Percentiles rank a stretch among this genome's conserved stretches.
These are phyloP conservation scores for Termitomyces sp. DNA, from an alignment of 768 basidiomycete genomes.

Conservation along the genomic window DNA sequence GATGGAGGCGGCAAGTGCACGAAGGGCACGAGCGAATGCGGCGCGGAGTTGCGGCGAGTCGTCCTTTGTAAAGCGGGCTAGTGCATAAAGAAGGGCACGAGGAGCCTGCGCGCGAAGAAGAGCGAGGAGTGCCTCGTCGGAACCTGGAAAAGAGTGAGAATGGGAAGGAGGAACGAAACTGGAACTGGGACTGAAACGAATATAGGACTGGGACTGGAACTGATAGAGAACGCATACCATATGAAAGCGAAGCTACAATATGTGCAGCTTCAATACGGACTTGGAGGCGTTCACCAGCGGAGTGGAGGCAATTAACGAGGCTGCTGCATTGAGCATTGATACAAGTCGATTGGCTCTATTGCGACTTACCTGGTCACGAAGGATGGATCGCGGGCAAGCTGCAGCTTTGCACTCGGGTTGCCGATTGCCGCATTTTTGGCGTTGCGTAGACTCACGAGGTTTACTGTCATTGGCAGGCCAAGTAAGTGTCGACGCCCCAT, in stretches of 20 bases:
- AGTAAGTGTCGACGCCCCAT: no score
- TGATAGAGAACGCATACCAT: conserved; percentile 33
- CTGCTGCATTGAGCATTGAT: conserved; percentile 24
- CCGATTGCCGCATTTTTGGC: conserved; percentile 77
- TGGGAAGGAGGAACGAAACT: no score
- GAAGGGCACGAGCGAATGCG: conserved; percentile 60
- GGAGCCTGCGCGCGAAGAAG: conserved; percentile 54
- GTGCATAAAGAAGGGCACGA: conserved; percentile 55
- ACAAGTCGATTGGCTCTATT: conserved; percentile 19
- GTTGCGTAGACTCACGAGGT: conserved; percentile 45
- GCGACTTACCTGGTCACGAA: conserved; percentile 55
- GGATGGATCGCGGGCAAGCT: conserved; percentile 47
- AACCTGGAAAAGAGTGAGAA: conserved; percentile 31
- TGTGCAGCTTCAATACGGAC: conserved; percentile 71
- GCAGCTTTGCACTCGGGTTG: conserved; percentile 65
- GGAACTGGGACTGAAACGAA: not conserved
- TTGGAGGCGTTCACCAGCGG: conserved; percentile 29
- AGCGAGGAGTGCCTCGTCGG: conserved; percentile 51
- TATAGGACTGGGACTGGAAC: not conserved
- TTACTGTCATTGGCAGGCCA: conserved; percentile 3
- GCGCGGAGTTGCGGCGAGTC: conserved; percentile 37
- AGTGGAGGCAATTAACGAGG: conserved; percentile 56
- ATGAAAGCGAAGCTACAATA: conserved; percentile 66
- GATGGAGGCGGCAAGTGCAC: conserved; percentile 50
- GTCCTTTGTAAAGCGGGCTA: conserved; percentile 40